Percentiles rank a stretch among this genome's conserved stretches.
Conservation (phyloP, 1,284 basidiomycete species). For the Marasmius fiardii region DNA sequence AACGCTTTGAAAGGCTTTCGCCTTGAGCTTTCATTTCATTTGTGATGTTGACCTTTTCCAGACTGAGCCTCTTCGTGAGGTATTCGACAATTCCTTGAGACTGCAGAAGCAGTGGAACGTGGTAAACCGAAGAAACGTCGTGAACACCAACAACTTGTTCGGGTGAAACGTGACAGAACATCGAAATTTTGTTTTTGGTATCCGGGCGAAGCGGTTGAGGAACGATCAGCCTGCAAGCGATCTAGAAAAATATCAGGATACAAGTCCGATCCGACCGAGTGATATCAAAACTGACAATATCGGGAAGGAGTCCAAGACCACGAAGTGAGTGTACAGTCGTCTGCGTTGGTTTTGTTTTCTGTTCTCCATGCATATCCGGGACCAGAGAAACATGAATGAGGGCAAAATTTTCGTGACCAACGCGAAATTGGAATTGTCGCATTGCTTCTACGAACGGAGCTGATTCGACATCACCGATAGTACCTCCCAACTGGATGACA, state of each 20-base stretch:
- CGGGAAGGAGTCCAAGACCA: slow-evolving; percentile 90
- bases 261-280: background rate
- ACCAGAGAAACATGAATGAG: slow-evolving; percentile 98
- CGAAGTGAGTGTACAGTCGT: slow-evolving; percentile 94
- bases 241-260: slow-evolving; percentile 42
- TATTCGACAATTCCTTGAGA: slow-evolving; percentile 91
- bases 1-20: slow-evolving; percentile 62
- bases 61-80: slow-evolving; percentile 79
- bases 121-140: slow-evolving; percentile 96
- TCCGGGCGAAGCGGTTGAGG: slow-evolving; percentile 74
- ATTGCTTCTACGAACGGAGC: slow-evolving; percentile 98
- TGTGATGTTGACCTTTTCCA: slow-evolving; percentile 59
- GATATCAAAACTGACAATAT: slow-evolving; percentile 64
- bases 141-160: slow-evolving; percentile 97
- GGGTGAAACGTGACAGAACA: slow-evolving; percentile 97
- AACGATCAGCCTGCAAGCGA: slow-evolving; percentile 84
- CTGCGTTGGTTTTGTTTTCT: slow-evolving; percentile 99
- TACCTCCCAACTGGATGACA: slow-evolving; percentile 79
- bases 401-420: slow-evolving; percentile 96
- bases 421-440: slow-evolving; percentile 98
- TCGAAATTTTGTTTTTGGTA: slow-evolving; percentile 95
- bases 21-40: slow-evolving; percentile 64
- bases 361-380: slow-evolving; percentile 97
- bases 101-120: slow-evolving; percentile 91
- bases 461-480: slow-evolving; percentile 94